Base-by-base conservation (phyloP, 176 grass and related monocot genomes). In the Aegilops sharonensis region DNA sequence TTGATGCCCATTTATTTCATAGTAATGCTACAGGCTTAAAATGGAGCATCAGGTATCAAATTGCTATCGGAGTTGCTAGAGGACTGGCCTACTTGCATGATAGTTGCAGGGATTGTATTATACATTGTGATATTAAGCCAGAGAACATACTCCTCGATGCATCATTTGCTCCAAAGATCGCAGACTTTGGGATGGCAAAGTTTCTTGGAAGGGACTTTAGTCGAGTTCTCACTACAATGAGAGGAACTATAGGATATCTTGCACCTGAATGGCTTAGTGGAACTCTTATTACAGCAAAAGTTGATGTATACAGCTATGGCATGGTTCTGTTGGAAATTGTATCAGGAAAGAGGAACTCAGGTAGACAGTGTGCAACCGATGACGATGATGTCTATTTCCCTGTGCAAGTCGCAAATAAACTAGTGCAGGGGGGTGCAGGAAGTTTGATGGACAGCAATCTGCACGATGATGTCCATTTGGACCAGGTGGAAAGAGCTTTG, bases 1-100 rank as follows among this genome's bases (percentile, higher is more conserved):
- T 81, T 81, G 79, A 81, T 23, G 15, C 30, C 29, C 79, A 81
- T 81, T 47, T 81, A 81, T 81, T 81, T 67, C 15, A 21, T 3
- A 81, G 40, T 5, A 67, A 52, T 8, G 0, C 63, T 50, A 50
- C 43, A 35, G 15, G 18, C 18, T 78, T 60, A 20, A 75, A 75
- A 31, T 78, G 75, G 75, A 60, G 31, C 52, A 23, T 60, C 11
- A 78, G 75, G 52, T 78, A 78, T 31, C 23, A 80, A 45, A 64
- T 80, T 30, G 60, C 78, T 43, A 15, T 80, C 4, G 37, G 78
- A 63, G 60, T 80, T 20, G 78, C 78, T 12, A 65, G 37, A 80
- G 60, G 60, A 31, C 37, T 65, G 23, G 24, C 11, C 8, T 80
- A 80, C 24, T 80, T 80, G 61, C 61, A 80, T 47, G 23, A 80